phyloP scores from a whole-genome alignment of 1,284 basidiomycete species.

The Puccinia sorghi region DNA sequence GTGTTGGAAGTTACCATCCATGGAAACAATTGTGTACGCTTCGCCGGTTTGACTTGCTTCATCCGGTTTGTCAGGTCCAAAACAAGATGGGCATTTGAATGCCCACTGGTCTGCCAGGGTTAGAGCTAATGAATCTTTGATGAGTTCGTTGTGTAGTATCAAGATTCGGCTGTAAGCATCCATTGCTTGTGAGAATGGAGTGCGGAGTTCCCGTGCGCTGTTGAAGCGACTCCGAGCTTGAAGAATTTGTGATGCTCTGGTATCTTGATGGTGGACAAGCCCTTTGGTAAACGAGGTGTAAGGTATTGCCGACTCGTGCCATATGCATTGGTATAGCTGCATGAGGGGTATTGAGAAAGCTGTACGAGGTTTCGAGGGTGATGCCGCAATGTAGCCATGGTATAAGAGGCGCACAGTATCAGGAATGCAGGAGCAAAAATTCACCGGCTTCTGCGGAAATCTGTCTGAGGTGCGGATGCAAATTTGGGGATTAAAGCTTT shows the following conservation, averaged over 20 bases:
- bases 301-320: neutral
- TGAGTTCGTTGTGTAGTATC: neutral
- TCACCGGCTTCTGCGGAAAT: no score
- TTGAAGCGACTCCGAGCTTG: neutral
- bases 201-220: neutral
- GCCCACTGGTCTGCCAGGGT: neutral
- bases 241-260: no score
- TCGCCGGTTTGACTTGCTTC: neutral
- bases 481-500: no score
- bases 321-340: conserved; percentile 2
- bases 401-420: no score
- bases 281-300: neutral
- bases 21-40: neutral
- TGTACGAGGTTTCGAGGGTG: neutral
- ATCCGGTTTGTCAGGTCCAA: neutral
- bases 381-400: neutral
- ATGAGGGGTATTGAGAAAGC: conserved; percentile 14
- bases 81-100: neutral
- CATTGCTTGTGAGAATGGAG: neutral
- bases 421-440: conserved; percentile 17
- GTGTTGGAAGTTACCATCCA: conserved; percentile 29
- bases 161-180: neutral
- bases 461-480: no score
- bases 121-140: neutral
- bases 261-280: no score